phyloP scores from a whole-genome alignment of 129 eudicot genomes.

The Arctium lappa region DNA sequence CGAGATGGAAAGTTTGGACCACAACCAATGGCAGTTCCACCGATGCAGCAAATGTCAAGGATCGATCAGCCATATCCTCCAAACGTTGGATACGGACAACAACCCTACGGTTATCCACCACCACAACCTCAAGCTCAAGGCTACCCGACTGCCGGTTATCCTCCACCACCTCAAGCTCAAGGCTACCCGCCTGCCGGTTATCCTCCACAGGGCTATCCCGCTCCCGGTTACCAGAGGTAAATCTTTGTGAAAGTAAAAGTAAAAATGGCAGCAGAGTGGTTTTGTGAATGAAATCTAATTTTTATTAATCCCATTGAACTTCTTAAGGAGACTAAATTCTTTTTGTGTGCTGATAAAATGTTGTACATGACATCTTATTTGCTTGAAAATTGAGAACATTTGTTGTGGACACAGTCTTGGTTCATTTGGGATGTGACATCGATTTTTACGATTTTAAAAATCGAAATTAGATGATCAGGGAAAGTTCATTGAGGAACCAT shows the following conservation, averaged over 20 bases:
- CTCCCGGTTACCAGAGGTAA: slow-evolving; percentile 59
- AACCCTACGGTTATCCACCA: slow-evolving; percentile 53
- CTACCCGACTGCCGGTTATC: slow-evolving; percentile 54
- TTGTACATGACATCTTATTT: slow-evolving; percentile 21
- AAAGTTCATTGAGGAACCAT: no score
- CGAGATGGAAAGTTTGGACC: slow-evolving; percentile 90
- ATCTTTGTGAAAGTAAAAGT: slow-evolving; percentile 14
- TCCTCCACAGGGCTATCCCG: slow-evolving; percentile 45
- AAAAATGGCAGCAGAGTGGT: background rate
- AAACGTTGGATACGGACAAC: slow-evolving; percentile 69
- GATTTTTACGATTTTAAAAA: no score
- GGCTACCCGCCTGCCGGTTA: slow-evolving; percentile 54
- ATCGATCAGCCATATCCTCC: slow-evolving; percentile 92
- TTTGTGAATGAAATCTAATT: slow-evolving; percentile 13
- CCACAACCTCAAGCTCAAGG: slow-evolving; percentile 49
- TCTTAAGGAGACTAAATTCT: background rate
- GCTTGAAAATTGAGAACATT: slow-evolving; percentile 15
- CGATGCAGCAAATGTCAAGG: slow-evolving; percentile 89
- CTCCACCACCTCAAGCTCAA: slow-evolving; percentile 22
- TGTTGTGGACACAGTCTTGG: background rate
- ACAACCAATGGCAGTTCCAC: slow-evolving; percentile 84
- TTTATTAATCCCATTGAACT: background rate
- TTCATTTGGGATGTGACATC: no score
- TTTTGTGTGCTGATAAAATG: slow-evolving; percentile 10
- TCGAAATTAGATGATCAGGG: no score